Conservation (phyloP, 2,329 filamentous ascomycete species). For the Fusarium incarnatum region DNA sequence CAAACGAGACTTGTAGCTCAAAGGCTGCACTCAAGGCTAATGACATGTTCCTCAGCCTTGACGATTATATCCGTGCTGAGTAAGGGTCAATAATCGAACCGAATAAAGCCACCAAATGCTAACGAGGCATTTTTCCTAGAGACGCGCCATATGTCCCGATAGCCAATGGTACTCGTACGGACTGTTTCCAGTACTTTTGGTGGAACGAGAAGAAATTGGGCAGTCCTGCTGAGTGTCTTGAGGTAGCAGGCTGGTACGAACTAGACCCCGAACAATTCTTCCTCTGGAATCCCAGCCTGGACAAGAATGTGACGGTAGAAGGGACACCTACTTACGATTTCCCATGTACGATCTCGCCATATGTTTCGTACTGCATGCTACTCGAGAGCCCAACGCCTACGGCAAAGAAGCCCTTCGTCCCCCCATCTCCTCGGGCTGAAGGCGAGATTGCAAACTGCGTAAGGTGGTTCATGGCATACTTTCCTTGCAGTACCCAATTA, state of each 20-base stretch:
- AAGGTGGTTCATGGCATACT: neutral
- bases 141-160: neutral
- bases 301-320: neutral
- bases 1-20: too few species aligned
- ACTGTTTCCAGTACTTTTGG: neutral
- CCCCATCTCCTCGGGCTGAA: neutral
- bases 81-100: rapidly evolving
- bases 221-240: too few species aligned
- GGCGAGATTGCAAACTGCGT: neutral
- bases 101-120: too few species aligned
- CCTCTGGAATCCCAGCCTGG: neutral
- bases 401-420: neutral
- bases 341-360: rapidly evolving
- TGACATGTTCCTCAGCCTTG: neutral
- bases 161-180: neutral
- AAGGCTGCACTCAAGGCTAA: too few species aligned
- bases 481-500: neutral
- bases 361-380: neutral
- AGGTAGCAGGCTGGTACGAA: too few species aligned
- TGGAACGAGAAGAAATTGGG: neutral
- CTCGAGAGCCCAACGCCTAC: neutral
- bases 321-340: neutral
- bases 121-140: neutral
- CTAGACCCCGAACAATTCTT: neutral
- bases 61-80: neutral